phyloP scores from a whole-genome alignment of 768 basidiomycete species.

The Suillus subaureus region DNA sequence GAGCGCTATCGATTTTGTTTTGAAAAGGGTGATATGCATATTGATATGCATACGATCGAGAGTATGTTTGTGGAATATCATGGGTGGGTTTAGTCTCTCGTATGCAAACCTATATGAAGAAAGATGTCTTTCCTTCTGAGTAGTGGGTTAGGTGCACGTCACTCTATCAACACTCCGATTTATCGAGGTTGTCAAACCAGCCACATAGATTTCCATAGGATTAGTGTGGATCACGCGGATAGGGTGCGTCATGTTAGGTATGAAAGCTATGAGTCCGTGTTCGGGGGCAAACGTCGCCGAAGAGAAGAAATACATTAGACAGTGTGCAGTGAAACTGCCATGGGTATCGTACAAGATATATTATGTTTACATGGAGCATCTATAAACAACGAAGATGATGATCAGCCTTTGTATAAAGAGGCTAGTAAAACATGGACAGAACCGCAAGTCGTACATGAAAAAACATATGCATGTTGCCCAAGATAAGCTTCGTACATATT shows the following conservation, averaged over 20 bases:
- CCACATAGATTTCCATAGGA: neutral
- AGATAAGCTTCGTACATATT: neutral
- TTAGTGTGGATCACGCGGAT: neutral
- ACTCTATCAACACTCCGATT: neutral
- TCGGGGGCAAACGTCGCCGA: neutral
- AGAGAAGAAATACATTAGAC: neutral
- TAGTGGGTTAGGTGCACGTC: neutral
- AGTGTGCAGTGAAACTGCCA: neutral
- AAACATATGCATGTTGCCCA: neutral
- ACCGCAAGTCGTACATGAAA: neutral
- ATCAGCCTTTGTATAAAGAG: neutral
- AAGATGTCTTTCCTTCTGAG: too few species aligned
- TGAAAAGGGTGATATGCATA: neutral
- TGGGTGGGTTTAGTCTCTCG: neutral
- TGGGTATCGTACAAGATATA: neutral
- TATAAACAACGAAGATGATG: neutral
- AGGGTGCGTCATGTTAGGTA: neutral
- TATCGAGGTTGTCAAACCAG: neutral
- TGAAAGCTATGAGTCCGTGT: neutral
- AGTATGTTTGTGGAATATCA: neutral
- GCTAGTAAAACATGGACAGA: neutral
- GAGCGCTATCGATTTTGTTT: neutral
- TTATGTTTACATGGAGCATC: neutral
- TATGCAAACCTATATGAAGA: too few species aligned
- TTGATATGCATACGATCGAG: too few species aligned